phyloP scores from a whole-genome alignment of 208 protist species.

The Tritrichomonas foetus region DNA sequence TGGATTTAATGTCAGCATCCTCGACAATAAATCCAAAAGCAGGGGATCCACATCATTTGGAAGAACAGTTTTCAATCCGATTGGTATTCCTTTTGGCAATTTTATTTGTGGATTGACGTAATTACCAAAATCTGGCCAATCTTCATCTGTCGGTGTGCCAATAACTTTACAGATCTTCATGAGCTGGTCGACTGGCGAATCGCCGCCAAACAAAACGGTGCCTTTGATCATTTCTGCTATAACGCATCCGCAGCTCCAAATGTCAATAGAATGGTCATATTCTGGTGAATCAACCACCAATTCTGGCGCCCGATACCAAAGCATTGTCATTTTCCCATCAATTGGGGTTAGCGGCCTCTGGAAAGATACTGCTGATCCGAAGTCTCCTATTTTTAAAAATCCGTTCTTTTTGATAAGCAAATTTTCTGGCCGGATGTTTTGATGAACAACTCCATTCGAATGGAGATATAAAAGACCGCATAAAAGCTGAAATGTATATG shows the following conservation, averaged over 20 bases:
- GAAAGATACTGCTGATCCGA: conserved; percentile 62
- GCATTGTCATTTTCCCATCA: conserved; percentile 33
- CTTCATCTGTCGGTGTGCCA: not conserved
- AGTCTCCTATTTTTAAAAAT: conserved; percentile 64
- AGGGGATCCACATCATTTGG: not conserved
- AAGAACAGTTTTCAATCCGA: not conserved
- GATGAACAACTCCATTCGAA: conserved; percentile 39
- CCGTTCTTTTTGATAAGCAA: conserved; percentile 68
- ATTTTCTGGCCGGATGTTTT: conserved; percentile 60
- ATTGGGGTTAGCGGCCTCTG: conserved; percentile 49
- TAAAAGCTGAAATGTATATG: conserved; percentile 39
- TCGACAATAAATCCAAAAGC: not conserved
- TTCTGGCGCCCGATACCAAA: conserved; percentile 60
- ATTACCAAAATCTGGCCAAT: not conserved
- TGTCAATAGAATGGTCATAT: conserved; percentile 54
- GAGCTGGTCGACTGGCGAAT: conserved; percentile 54
- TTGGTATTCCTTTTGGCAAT: not conserved
- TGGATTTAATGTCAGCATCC: conserved; percentile 63
- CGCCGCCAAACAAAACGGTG: conserved; percentile 46
- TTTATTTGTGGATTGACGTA: not conserved
- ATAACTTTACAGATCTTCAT: conserved; percentile 5
- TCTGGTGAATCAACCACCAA: conserved; percentile 48
- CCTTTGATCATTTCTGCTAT: conserved; percentile 54
- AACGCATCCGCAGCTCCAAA: conserved; percentile 58
- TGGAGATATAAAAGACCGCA: conserved; percentile 36